Percentiles rank a stretch among this genome's conserved stretches.
These are phyloP conservation scores for Xylaria sp. DNA, from an alignment of 2,329 filamentous ascomycete genomes.

Conservation along the genomic window DNA sequence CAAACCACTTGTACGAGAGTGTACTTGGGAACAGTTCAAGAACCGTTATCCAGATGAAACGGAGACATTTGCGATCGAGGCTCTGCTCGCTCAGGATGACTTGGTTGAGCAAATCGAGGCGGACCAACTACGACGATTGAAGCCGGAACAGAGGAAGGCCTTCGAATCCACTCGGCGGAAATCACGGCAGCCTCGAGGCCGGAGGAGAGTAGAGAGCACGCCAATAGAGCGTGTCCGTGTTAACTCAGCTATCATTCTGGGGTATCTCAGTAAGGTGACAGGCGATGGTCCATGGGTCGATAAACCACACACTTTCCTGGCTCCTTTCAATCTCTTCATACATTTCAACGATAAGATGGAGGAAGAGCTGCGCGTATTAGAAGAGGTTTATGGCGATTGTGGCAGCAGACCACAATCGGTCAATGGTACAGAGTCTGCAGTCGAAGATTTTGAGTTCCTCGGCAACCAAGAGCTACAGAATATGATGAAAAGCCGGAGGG, in stretches of 20 bases:
- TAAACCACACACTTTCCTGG: constrained; percentile 34
- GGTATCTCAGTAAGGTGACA: constrained; percentile 39
- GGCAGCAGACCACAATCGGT: neutral
- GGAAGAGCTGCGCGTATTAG: constrained; percentile 29
- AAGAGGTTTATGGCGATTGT: constrained; percentile 15
- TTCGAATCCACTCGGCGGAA: constrained; percentile 33
- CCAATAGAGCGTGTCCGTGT: constrained; percentile 36
- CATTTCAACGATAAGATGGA: constrained; percentile 38
- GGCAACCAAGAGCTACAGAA: constrained; percentile 30
- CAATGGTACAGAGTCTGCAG: neutral
- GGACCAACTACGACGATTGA: constrained; percentile 36
- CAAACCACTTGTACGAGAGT: constrained; percentile 32
- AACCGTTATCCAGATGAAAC: constrained; percentile 34
- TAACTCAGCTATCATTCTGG: constrained; percentile 37
- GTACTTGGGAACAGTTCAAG: constrained; percentile 40
- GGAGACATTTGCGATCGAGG: constrained; percentile 31
- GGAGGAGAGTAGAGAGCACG: constrained; percentile 26
- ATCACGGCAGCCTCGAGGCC: constrained; percentile 31
- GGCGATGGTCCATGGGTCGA: constrained; percentile 37
- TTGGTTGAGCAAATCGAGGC: constrained; percentile 37
- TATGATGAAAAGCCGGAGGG: constrained; percentile 37
- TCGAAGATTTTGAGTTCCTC: constrained; percentile 31
- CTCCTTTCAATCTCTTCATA: constrained; percentile 34
- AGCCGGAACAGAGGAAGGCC: constrained; percentile 33
- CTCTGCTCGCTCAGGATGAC: constrained; percentile 35